Evolutionary conservation across 192 early-diverging fungal species (phyloP).

Genomic region (Diversispora eburnea): DNA sequence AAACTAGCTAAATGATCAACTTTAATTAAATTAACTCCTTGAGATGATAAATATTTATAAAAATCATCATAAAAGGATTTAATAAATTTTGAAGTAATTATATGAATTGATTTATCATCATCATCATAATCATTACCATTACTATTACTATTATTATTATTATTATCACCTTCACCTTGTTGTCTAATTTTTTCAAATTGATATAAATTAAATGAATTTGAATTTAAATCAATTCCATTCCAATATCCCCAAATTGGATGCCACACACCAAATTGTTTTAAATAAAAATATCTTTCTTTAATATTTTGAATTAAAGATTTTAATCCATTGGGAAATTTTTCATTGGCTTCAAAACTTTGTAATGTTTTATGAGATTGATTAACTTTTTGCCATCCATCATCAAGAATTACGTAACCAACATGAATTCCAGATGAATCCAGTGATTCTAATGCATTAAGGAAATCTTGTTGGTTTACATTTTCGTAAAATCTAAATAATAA

Average conservation of each 20-base stretch:
- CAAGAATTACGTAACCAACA: slow-evolving; percentile 41
- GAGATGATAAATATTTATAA: slow-evolving; percentile 42
- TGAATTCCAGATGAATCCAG: slow-evolving; percentile 19
- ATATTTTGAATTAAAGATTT: slow-evolving; percentile 30
- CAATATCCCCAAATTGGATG: slow-evolving; percentile 56
- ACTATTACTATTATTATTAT: no score
- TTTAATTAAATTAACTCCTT: slow-evolving; percentile 53
- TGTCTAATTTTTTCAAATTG: slow-evolving; percentile 32
- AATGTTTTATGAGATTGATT: slow-evolving; percentile 29
- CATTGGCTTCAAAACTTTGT: slow-evolving; percentile 34
- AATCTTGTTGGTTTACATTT: background rate
- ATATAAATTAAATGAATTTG: slow-evolving; percentile 30
- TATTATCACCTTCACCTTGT: background rate
- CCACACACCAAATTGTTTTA: slow-evolving; percentile 49
- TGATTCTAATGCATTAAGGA: slow-evolving; percentile 18
- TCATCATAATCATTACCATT: no score
- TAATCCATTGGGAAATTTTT: slow-evolving; percentile 48
- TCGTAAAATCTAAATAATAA: slow-evolving; percentile 17
- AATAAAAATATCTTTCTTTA: slow-evolving; percentile 26
- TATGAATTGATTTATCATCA: slow-evolving; percentile 16
- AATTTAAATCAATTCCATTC: slow-evolving; percentile 46
- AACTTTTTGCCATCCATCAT: slow-evolving; percentile 54
- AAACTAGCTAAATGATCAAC: slow-evolving; percentile 54
- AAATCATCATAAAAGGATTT: slow-evolving; percentile 47
- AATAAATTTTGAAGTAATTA: slow-evolving; percentile 31